phyloP scores from a whole-genome alignment of 129 eudicot genomes.

The Sambucus nigra region DNA sequence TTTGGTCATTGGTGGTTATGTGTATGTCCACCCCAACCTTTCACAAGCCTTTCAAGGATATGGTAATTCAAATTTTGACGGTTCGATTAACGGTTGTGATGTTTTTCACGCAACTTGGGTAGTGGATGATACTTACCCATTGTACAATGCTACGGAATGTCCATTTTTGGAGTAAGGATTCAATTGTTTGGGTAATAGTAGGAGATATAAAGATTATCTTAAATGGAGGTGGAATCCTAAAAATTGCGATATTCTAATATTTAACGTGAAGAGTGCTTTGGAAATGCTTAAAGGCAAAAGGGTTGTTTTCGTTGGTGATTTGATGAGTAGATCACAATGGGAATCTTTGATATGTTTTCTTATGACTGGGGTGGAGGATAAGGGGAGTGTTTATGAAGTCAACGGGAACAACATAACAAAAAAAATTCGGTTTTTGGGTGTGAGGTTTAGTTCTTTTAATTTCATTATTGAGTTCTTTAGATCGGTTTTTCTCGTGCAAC shows the following conservation, averaged over 20 bases:
- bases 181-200: constrained; percentile 51
- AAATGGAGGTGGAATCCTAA: constrained; percentile 71
- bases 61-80: constrained; percentile 8
- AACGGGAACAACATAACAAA: constrained; percentile 46
- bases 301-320: constrained; percentile 61
- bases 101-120: constrained; percentile 50
- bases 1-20: constrained; percentile 21
- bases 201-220: constrained; percentile 35
- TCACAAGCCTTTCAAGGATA: constrained; percentile 21
- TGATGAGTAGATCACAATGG: constrained; percentile 70
- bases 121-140: constrained; percentile 34
- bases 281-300: constrained; percentile 34
- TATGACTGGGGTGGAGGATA: constrained; percentile 64
- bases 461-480: constrained; percentile 47
- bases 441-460: constrained; percentile 40
- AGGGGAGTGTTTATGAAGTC: constrained; percentile 50
- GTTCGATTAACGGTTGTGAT: constrained; percentile 19
- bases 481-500: constrained; percentile 47
- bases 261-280: constrained; percentile 24
- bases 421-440: constrained; percentile 37
- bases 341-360: constrained; percentile 60
- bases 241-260: constrained; percentile 33
- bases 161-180: constrained; percentile 60
- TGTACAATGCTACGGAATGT: constrained; percentile 57
- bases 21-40: constrained; percentile 34